phyloP scores from a whole-genome alignment of 352 stramenopile species.

The Globisporangium barbulae region DNA sequence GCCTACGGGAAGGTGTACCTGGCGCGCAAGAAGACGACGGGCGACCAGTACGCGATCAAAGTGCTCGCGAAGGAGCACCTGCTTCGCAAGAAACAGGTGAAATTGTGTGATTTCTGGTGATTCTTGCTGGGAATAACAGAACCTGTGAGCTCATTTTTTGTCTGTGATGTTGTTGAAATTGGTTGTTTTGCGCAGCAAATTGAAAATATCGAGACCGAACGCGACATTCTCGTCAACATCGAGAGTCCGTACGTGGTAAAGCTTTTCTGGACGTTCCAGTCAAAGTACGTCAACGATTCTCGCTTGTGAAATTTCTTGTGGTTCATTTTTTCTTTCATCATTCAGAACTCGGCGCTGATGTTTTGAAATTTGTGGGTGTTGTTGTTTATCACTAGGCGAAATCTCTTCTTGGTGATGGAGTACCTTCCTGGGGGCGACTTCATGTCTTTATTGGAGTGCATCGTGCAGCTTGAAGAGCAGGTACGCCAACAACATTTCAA shows the following conservation, averaged over 20 bases:
- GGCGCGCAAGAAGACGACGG: constrained; percentile 81
- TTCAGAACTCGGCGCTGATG: constrained; percentile 17
- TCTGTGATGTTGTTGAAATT: neutral
- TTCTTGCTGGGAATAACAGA: neutral
- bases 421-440: constrained; percentile 90
- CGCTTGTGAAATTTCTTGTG: too few species aligned
- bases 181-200: constrained; percentile 33
- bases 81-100: constrained; percentile 85
- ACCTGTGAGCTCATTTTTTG: neutral
- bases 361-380: constrained; percentile 3
- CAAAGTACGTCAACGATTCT: constrained; percentile 41
- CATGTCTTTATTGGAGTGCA: constrained; percentile 87
- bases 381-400: constrained; percentile 32
- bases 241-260: constrained; percentile 91
- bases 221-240: constrained; percentile 84
- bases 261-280: constrained; percentile 90
- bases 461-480: constrained; percentile 86
- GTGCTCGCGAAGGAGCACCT: constrained; percentile 88
- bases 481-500: constrained; percentile 24
- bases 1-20: constrained; percentile 90
- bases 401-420: constrained; percentile 90
- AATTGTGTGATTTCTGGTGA: constrained; percentile 1
- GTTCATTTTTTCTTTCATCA: neutral
- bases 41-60: constrained; percentile 90
- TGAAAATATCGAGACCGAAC: constrained; percentile 84